These are phyloP conservation scores for Conticribra guillardii DNA, from an alignment of 108 stramenopile species.

Conservation along the genomic window DNA sequence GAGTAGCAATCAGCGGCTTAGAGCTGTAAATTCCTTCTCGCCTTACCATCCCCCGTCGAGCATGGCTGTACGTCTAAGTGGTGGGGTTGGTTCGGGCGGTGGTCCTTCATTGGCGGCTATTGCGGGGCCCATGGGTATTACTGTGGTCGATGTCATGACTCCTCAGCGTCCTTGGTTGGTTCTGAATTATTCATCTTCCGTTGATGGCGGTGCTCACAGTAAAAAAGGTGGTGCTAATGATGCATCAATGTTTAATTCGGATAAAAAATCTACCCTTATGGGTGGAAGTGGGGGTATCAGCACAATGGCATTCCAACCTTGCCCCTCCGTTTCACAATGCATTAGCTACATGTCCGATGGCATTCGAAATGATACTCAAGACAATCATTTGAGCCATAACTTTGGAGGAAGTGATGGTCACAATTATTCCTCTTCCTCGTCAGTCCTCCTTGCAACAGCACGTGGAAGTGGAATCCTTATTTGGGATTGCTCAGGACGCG, in stretches of 20 bases:
- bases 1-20: background rate
- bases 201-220: background rate
- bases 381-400: too few species aligned
- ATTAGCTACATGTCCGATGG: too few species aligned
- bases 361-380: too few species aligned
- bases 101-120: constrained; percentile 28
- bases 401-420: background rate
- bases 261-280: background rate
- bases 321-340: background rate
- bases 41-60: background rate
- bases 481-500: constrained; percentile 82
- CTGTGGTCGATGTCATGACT: constrained; percentile 18
- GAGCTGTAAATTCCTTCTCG: background rate
- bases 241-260: background rate
- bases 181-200: constrained; percentile 29
- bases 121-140: constrained; percentile 41
- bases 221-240: background rate
- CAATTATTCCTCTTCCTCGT: constrained; percentile 10
- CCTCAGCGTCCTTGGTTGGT: constrained; percentile 39
- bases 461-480: constrained; percentile 70
- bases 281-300: constrained; percentile 14
- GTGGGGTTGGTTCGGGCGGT: background rate
- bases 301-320: constrained; percentile 44
- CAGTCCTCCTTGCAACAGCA: constrained; percentile 67
- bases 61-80: background rate